Evolutionary conservation across 2,329 filamentous ascomycete species (phyloP).

Genomic region (Fusarium sp.): DNA sequence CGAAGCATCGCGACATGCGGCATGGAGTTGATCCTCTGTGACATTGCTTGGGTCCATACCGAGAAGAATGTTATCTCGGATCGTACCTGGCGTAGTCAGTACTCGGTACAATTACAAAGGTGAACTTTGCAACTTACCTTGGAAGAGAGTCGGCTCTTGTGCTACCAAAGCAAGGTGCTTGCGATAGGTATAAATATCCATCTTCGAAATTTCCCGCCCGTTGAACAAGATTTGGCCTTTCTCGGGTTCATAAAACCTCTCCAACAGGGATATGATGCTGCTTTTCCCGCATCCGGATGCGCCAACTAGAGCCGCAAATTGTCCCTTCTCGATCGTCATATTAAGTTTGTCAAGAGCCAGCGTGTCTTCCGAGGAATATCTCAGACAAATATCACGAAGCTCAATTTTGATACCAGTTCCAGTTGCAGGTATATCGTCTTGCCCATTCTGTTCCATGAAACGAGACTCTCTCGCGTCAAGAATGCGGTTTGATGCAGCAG

Average conservation of each 20-base stretch:
- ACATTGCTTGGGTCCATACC: slow-evolving; percentile 72
- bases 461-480: slow-evolving; percentile 62
- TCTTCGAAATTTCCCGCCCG: slow-evolving; percentile 68
- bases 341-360: slow-evolving; percentile 73
- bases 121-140: slow-evolving; percentile 57
- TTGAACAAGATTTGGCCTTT: slow-evolving; percentile 77
- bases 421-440: slow-evolving; percentile 57
- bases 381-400: slow-evolving; percentile 70
- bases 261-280: slow-evolving; percentile 76
- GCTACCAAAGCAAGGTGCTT: slow-evolving; percentile 78
- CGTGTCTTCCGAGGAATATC: slow-evolving; percentile 71
- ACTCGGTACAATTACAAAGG: no score
- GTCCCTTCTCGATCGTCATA: slow-evolving; percentile 76
- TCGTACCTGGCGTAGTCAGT: slow-evolving; percentile 54
- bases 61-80: slow-evolving; percentile 79
- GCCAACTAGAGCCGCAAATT: slow-evolving; percentile 80
- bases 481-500: slow-evolving; percentile 73
- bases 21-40: slow-evolving; percentile 66
- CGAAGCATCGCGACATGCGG: slow-evolving; percentile 72
- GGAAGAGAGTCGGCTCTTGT: slow-evolving; percentile 82
- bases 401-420: slow-evolving; percentile 70
- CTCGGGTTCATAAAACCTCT: slow-evolving; percentile 76
- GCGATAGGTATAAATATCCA: slow-evolving; percentile 76
- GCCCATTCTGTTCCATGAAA: no score
- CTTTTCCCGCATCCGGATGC: slow-evolving; percentile 81